These are phyloP conservation scores for Candida ipomoeae DNA, from an alignment of 805 yeast genomes.

Conservation along the genomic window DNA sequence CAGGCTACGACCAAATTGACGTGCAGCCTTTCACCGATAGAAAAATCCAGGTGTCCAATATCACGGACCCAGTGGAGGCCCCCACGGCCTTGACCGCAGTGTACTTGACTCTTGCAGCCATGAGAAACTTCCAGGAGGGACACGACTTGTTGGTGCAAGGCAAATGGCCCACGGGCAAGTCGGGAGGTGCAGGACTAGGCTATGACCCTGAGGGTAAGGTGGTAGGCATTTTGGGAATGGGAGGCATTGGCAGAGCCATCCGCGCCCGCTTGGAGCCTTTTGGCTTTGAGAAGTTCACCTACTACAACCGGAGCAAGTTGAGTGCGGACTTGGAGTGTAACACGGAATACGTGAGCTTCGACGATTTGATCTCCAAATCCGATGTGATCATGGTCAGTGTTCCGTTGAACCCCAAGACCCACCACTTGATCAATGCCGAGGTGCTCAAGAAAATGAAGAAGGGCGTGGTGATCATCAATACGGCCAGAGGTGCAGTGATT, in stretches of 20 bases:
- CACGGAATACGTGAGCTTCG: slow-evolving; percentile 67
- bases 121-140: slow-evolving; percentile 65
- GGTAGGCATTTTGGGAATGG: slow-evolving; percentile 82
- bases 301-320: slow-evolving; percentile 65
- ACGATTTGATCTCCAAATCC: slow-evolving; percentile 57
- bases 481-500: slow-evolving; percentile 84
- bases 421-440: slow-evolving; percentile 60
- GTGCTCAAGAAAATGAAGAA: slow-evolving; percentile 67
- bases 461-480: slow-evolving; percentile 74
- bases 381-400: slow-evolving; percentile 73
- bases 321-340: slow-evolving; percentile 60
- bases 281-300: slow-evolving; percentile 66
- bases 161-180: slow-evolving; percentile 51
- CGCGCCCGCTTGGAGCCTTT: slow-evolving; percentile 69
- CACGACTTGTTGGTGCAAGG: slow-evolving; percentile 50
- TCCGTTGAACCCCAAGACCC: slow-evolving; percentile 71
- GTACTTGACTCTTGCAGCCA: slow-evolving; percentile 55
- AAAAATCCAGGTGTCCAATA: slow-evolving; percentile 62
- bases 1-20: slow-evolving; percentile 74
- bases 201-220: slow-evolving; percentile 71
- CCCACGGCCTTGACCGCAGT: slow-evolving; percentile 74
- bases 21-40: slow-evolving; percentile 46
- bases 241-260: slow-evolving; percentile 85
- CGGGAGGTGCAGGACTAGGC: slow-evolving; percentile 57
- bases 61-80: slow-evolving; percentile 61